Percentiles rank a stretch among this genome's conserved stretches.
Conservation (phyloP, 2,329 filamentous ascomycete genomes). For the Emmonsiellopsis sp. region DNA sequence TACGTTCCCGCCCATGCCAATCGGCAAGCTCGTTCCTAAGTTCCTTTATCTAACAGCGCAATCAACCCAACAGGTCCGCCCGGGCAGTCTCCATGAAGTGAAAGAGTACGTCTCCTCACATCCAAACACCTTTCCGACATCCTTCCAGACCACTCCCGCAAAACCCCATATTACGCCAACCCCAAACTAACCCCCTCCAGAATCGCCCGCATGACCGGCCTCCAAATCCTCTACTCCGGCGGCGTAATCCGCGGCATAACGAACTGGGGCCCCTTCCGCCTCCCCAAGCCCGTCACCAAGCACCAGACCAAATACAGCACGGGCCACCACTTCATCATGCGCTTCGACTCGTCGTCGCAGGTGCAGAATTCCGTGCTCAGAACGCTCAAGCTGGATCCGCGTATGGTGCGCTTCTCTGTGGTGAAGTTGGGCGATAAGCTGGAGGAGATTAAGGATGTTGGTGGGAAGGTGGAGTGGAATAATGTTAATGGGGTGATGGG, state of each 20-base stretch:
- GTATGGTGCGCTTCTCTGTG: conserved; percentile 77
- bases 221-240: conserved; percentile 68
- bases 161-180: too few relatives aligned
- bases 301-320: conserved; percentile 74
- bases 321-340: conserved; percentile 97
- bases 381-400: conserved; percentile 74
- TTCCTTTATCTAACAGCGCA: not conserved
- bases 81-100: conserved; percentile 80
- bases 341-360: conserved; percentile 70
- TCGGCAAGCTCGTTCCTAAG: not conserved
- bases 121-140: conserved; percentile 4
- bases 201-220: conserved; percentile 78
- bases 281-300: conserved; percentile 68
- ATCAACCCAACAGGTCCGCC: conserved; percentile 60
- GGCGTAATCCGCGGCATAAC: conserved; percentile 86
- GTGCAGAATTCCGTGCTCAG: conserved; percentile 67
- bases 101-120: conserved; percentile 64
- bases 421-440: conserved; percentile 71
- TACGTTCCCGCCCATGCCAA: conserved; percentile 39
- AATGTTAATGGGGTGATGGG: conserved; percentile 17
- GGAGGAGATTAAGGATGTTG: conserved; percentile 50
- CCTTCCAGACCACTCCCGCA: conserved; percentile 5
- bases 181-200: conserved; percentile 35
- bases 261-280: conserved; percentile 90
- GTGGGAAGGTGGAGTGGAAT: conserved; percentile 47